These are phyloP conservation scores for Brettanomyces nanus DNA, from an alignment of 805 yeast species.

Conservation along the genomic window DNA sequence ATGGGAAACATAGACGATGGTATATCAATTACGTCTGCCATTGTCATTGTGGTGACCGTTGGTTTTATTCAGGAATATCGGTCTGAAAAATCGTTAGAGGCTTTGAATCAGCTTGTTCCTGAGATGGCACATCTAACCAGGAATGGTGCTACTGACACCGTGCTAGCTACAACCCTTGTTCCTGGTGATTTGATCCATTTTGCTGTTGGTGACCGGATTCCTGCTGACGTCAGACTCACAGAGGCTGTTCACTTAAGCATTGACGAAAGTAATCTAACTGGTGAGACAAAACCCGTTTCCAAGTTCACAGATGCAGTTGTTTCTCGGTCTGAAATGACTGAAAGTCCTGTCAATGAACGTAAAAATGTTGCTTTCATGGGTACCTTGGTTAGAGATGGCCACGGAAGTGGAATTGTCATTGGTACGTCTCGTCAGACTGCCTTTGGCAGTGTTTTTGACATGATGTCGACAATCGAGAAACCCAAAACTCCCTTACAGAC, in stretches of 20 bases:
- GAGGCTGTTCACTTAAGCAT: slow-evolving; percentile 73
- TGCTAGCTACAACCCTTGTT: slow-evolving; percentile 78
- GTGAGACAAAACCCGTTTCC: slow-evolving; percentile 84
- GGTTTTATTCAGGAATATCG: slow-evolving; percentile 97
- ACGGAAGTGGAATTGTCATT: slow-evolving; percentile 86
- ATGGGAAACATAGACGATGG: slow-evolving; percentile 98
- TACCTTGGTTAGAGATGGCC: slow-evolving; percentile 92
- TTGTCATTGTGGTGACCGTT: slow-evolving; percentile 86
- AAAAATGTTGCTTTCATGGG: slow-evolving; percentile 91
- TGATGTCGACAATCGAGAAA: slow-evolving; percentile 92
- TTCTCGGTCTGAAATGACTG: slow-evolving; percentile 8
- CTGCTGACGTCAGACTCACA: slow-evolving; percentile 85
- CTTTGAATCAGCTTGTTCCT: slow-evolving; percentile 87
- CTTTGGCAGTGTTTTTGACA: slow-evolving; percentile 88
- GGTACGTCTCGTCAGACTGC: slow-evolving; percentile 88
- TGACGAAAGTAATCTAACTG: slow-evolving; percentile 93
- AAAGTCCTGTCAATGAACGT: slow-evolving; percentile 44
- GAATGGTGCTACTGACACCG: slow-evolving; percentile 68
- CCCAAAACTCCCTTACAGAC: slow-evolving; percentile 96
- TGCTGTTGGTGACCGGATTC: slow-evolving; percentile 89
- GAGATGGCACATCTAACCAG: slow-evolving; percentile 93
- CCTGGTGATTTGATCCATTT: slow-evolving; percentile 95
- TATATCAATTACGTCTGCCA: slow-evolving; percentile 85
- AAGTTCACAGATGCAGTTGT: slow-evolving; percentile 30
- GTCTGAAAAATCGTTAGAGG: slow-evolving; percentile 90